A percentile compares a stretch with the other conserved stretches of the same genome.
Conservation (phyloP, 2,329 filamentous ascomycete genomes). For the Pyrenochaeta sp. region DNA sequence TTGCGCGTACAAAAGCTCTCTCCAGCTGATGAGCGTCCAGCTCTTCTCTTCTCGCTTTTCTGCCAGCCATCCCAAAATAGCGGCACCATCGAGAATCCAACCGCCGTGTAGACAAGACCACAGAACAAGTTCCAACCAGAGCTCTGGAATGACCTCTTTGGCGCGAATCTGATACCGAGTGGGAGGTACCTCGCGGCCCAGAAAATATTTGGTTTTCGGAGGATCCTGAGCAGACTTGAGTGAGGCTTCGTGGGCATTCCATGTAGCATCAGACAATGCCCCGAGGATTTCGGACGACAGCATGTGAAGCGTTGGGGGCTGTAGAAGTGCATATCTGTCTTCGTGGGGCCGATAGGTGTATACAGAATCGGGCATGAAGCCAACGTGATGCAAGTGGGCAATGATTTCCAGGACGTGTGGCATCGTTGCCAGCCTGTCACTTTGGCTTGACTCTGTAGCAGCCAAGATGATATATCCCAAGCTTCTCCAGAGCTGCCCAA, state of each 20-base stretch:
- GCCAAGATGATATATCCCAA: conserved; percentile 55
- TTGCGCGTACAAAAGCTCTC: conserved; percentile 47
- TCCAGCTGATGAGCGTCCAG: conserved; percentile 52
- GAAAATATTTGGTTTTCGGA: conserved; percentile 49
- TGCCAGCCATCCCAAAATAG: conserved; percentile 46
- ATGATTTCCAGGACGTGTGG: conserved; percentile 57
- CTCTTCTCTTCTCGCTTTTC: conserved; percentile 22
- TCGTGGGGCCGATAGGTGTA: conserved; percentile 49
- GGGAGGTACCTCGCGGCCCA: conserved; percentile 54
- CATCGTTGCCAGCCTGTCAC: conserved; percentile 42
- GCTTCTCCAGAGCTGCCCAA: conserved; percentile 57
- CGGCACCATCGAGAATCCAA: conserved; percentile 54
- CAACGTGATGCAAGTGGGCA: conserved; percentile 56
- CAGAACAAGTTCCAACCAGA: conserved; percentile 61
- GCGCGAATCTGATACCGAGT: conserved; percentile 52
- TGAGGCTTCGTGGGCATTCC: conserved; percentile 55
- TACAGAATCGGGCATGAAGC: conserved; percentile 56
- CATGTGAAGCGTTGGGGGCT: conserved; percentile 57
- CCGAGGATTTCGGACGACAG: conserved; percentile 58
- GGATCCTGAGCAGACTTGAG: conserved; percentile 33
- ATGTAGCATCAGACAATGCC: conserved; percentile 59
- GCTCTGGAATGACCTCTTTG: conserved; percentile 52
- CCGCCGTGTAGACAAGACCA: conserved; percentile 60
- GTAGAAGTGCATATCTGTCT: conserved; percentile 49
- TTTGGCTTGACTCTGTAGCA: conserved; percentile 32